phyloP scores from a whole-genome alignment of 2,329 filamentous ascomycete species.

The Botryosphaeria dothidea region DNA sequence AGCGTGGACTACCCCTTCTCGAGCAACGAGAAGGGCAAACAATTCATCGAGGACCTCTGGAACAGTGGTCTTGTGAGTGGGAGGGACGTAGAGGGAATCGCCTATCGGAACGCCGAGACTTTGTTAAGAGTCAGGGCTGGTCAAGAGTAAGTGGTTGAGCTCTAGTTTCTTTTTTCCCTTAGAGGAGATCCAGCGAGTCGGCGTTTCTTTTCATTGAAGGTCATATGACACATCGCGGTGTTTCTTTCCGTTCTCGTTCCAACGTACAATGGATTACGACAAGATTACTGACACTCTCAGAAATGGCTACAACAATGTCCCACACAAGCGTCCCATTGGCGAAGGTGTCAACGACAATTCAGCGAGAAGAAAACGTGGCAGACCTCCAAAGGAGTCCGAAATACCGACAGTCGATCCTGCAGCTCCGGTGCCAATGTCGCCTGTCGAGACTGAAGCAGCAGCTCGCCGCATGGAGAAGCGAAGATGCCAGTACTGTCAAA shows the following conservation, averaged over 20 bases:
- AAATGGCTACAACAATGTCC: not conserved
- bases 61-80: conserved; percentile 51
- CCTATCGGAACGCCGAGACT: conserved; percentile 52
- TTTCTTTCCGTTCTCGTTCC: no score
- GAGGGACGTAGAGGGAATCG: conserved; percentile 53
- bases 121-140: conserved; percentile 20
- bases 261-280: no score
- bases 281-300: not conserved
- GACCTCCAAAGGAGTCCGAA: not conserved
- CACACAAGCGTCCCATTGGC: not conserved
- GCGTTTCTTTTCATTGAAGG: no score
- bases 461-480: conserved; percentile 10
- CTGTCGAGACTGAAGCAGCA: not conserved
- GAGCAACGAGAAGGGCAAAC: conserved; percentile 48
- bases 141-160: conserved; percentile 6
- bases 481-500: conserved; percentile 10
- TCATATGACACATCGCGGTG: no score
- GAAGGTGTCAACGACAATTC: conserved; percentile 8
- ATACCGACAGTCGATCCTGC: not conserved
- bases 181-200: no score
- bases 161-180: not conserved
- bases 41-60: conserved; percentile 51
- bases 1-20: conserved; percentile 46
- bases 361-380: not conserved
- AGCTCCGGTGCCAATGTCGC: not conserved